Evolutionary conservation across 2,329 filamentous ascomycete genomes (phyloP).

Genomic region (Aspergillus tanneri): DNA sequence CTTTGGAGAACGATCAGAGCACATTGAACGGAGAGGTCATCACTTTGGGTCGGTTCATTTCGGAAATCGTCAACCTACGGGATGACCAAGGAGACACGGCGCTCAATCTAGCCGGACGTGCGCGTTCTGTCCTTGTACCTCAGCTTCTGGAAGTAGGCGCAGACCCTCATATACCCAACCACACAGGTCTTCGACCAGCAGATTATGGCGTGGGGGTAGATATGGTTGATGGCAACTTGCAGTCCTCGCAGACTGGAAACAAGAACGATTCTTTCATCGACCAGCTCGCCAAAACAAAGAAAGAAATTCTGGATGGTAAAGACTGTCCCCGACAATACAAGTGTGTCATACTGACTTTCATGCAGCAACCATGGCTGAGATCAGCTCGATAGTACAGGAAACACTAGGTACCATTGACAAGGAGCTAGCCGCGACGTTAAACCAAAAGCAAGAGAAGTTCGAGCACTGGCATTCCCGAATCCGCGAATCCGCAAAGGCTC

Average conservation of each 20-base stretch:
- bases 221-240: conserved; percentile 50
- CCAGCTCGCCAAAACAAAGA: conserved; percentile 47
- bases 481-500: conserved; percentile 73
- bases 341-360: conserved; percentile 35
- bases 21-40: conserved; percentile 61
- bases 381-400: conserved; percentile 68
- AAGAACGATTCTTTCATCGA: conserved; percentile 44
- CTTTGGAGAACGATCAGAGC: conserved; percentile 25
- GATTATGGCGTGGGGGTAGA: conserved; percentile 90
- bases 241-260: conserved; percentile 46
- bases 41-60: conserved; percentile 89
- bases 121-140: conserved; percentile 96
- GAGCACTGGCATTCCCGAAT: conserved; percentile 79
- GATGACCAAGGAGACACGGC: conserved; percentile 95
- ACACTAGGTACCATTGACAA: conserved; percentile 76
- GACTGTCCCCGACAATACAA: neutral
- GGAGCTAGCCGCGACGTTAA: conserved; percentile 77
- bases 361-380: conserved; percentile 41
- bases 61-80: conserved; percentile 92
- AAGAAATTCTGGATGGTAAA: conserved; percentile 48
- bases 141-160: conserved; percentile 93
- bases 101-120: conserved; percentile 86
- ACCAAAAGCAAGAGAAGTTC: conserved; percentile 77
- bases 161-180: conserved; percentile 86
- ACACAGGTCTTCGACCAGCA: conserved; percentile 81